Conservation (phyloP, 1,284 basidiomycete species). For the Trametes polyzona region DNA sequence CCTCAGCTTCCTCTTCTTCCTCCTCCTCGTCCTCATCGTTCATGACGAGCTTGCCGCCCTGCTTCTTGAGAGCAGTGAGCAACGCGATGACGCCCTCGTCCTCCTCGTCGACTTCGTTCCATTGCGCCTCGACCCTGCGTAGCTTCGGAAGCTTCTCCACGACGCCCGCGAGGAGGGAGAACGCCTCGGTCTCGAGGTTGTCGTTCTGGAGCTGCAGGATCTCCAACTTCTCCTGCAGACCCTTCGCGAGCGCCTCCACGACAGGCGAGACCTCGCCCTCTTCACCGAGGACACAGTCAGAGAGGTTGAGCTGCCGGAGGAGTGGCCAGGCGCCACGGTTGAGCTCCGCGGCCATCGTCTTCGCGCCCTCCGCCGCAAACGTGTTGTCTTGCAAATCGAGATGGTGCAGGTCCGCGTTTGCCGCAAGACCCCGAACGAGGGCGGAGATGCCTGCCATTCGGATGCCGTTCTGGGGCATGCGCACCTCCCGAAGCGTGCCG, state of each 20-base stretch:
- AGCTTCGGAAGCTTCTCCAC: conserved; percentile 66
- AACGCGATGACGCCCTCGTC: conserved; percentile 69
- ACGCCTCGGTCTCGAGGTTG: conserved; percentile 78
- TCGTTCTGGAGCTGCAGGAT: conserved; percentile 88
- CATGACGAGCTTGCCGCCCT: conserved; percentile 64
- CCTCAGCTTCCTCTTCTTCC: conserved; percentile 62
- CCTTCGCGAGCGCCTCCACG: conserved; percentile 67
- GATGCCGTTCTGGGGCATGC: conserved; percentile 98
- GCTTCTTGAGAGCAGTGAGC: conserved; percentile 64
- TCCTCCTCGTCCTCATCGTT: conserved; percentile 82
- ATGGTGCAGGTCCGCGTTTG: conserved; percentile 70
- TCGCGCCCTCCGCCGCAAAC: conserved; percentile 76
- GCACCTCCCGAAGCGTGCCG: conserved; percentile 80
- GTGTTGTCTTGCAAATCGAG: conserved; percentile 98
- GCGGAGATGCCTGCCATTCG: conserved; percentile 91
- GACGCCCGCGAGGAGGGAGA: conserved; percentile 68
- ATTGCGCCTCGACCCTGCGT: conserved; percentile 80
- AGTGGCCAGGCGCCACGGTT: conserved; percentile 61
- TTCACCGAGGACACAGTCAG: conserved; percentile 86
- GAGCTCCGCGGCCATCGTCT: conserved; percentile 78
- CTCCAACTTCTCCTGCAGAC: conserved; percentile 76
- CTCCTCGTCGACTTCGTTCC: conserved; percentile 86
- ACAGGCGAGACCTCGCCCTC: conserved; percentile 70
- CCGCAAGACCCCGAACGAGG: conserved; percentile 77
- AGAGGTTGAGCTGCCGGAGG: conserved; percentile 83